Evolutionary conservation across 345 rosid species (phyloP).

Genomic region (Litchi chinensis): DNA sequence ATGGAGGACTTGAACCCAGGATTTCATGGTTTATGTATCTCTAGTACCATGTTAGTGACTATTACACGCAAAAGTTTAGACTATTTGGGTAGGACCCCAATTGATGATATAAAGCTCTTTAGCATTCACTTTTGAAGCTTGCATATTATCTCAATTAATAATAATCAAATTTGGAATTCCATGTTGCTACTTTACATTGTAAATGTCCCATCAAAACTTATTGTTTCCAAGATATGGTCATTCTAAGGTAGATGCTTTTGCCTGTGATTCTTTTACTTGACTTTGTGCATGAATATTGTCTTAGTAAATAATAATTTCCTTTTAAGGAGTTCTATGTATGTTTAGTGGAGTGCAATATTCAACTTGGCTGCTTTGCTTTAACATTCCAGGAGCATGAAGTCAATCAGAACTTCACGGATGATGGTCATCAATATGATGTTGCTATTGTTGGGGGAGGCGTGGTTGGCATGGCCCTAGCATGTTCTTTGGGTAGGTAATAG

Average conservation of each 20-base stretch:
- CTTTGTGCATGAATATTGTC: background rate
- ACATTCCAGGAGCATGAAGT: conserved; percentile 38
- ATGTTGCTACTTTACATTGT: background rate
- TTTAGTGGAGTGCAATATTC: background rate
- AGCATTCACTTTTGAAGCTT: background rate
- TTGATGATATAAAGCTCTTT: background rate
- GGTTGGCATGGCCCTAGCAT: conserved; percentile 97
- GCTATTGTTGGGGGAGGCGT: conserved; percentile 97
- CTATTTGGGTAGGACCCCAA: background rate
- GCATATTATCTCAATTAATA: background rate
- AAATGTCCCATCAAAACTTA: background rate
- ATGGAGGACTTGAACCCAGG: background rate
- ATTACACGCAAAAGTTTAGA: background rate
- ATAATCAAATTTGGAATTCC: background rate
- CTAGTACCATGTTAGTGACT: background rate
- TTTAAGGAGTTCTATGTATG: background rate
- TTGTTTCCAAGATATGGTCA: background rate
- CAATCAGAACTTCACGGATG: conserved; percentile 24
- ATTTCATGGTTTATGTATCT: background rate
- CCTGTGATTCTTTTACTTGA: background rate
- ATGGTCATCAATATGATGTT: conserved; percentile 61
- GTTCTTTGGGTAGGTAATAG: conserved; percentile 68
- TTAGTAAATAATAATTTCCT: background rate
- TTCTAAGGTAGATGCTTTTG: too few species aligned
- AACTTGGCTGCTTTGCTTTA: conserved; percentile 11